Evolutionary conservation across 257 asterid species (phyloP).

Genomic region (Paraleonurus japonicus): DNA sequence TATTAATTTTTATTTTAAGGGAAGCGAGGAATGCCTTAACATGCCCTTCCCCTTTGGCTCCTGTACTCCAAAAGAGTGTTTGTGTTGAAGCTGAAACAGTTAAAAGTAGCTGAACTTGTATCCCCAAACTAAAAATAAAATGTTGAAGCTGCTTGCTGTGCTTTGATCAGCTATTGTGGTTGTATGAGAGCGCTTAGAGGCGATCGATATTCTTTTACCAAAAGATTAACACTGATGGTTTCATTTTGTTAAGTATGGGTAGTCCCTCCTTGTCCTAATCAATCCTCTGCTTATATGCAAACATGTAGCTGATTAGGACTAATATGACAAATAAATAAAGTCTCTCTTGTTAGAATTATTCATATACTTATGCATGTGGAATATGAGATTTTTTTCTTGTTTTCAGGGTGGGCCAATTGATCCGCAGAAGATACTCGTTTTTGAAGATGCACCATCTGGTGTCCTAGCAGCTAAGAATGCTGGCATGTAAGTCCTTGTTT

Average conservation of each 20-base stretch:
- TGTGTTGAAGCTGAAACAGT: neutral
- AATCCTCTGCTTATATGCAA: neutral
- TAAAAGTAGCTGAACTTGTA: neutral
- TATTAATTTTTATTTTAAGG: neutral
- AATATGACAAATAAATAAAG: neutral
- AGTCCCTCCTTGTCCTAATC: neutral
- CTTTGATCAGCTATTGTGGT: neutral
- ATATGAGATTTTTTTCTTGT: constrained; percentile 23
- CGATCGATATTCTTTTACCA: neutral
- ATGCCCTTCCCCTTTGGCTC: neutral
- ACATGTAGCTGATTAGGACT: neutral
- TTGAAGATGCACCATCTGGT: constrained; percentile 96
- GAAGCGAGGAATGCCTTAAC: neutral
- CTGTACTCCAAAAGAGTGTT: neutral
- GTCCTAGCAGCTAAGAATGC: constrained; percentile 93
- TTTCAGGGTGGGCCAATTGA: constrained; percentile 69
- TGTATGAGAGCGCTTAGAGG: neutral
- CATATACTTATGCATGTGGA: neutral
- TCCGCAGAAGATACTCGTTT: constrained; percentile 70
- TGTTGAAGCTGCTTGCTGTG: neutral
- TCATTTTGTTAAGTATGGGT: neutral
- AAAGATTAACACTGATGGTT: neutral
- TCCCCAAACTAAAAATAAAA: constrained; percentile 3
- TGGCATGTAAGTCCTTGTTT: constrained; percentile 65
- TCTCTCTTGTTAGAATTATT: neutral